These are phyloP conservation scores for Wickerhamiella infanticola DNA, from an alignment of 1,139 yeast genomes.

Conservation along the genomic window DNA sequence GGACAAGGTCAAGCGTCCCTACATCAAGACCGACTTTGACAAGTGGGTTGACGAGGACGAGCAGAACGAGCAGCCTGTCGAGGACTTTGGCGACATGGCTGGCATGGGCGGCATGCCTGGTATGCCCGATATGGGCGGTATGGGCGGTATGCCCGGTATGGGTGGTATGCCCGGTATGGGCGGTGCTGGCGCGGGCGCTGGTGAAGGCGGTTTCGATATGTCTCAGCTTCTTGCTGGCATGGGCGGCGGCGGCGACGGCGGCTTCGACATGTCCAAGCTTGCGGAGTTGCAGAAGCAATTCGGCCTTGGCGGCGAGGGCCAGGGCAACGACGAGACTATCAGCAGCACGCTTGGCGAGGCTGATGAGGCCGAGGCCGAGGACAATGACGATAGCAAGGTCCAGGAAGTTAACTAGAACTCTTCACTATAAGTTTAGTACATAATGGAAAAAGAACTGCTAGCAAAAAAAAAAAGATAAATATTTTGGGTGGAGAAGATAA, in stretches of 20 bases:
- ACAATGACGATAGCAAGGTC: not conserved
- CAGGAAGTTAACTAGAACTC: not conserved
- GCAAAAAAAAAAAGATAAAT: no score
- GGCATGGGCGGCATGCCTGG: constrained; percentile 16
- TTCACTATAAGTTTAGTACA: no score
- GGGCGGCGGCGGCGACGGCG: constrained; percentile 21
- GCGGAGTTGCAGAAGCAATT: constrained; percentile 8
- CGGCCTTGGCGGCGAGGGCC: constrained; percentile 6
- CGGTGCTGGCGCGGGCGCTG: constrained; percentile 17
- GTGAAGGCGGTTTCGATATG: constrained; percentile 17
- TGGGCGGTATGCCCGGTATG: constrained; percentile 21
- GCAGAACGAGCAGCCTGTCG: constrained; percentile 48
- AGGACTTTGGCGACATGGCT: constrained; percentile 22
- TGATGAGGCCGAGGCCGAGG: constrained; percentile 10
- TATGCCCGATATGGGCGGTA: constrained; percentile 25
- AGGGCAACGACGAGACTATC: constrained; percentile 4
- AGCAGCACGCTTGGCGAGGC: constrained; percentile 11
- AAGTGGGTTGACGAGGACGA: constrained; percentile 96
- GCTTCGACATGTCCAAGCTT: constrained; percentile 14
- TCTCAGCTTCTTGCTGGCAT: constrained; percentile 18
- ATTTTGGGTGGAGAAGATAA: no score
- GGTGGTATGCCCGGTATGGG: constrained; percentile 12
- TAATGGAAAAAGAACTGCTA: no score
- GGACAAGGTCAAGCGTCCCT: constrained; percentile 53
- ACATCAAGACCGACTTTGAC: constrained; percentile 87